Evolutionary conservation across 352 stramenopile species (phyloP), one percentile per base, ranked within the genome.

Genomic region (Phytopythium boreale): DNA sequence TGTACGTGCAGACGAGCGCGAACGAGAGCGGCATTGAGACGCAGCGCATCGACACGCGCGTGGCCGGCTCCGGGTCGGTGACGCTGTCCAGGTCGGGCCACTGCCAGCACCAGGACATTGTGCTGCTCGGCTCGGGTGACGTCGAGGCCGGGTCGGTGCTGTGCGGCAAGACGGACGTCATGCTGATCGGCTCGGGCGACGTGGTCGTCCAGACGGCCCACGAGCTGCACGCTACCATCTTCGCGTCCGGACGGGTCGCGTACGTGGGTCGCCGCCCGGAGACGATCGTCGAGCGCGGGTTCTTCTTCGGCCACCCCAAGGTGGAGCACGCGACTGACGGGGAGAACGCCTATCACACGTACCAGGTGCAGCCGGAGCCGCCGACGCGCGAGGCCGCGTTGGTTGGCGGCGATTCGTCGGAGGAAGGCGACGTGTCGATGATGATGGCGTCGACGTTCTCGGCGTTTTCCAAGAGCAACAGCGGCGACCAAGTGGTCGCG

Each of bases 111-210:
- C 71, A 84, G 59, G 66, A 67, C 37, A 68, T 84, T 37, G 51
- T 60, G 19, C 39, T 79, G 24, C 61, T 61, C 27, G 76, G 71
- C n/a, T 70, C 75, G 50, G 76, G 78, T 12, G 64, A 69, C 36
- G 62, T 87, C 51, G 69, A 75, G 20, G 39, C 75, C 2, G 78
- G 79, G 24, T 72, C 78, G 20, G 67, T 89, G 39, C 71, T 70
- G n/a, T 77, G 71, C 41, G 72, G 77, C 19, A 63, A 73, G 50
- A 70, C 76, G 7, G 64, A 74, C 27, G 63, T 87, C n/a, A 74
- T 51, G n/a, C 69, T 87, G 17, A 51, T 77, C 12, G 78, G 78
- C 43, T 70, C 59, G 41, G 78, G 78, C 20, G 56, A 78, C 62
- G 72, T 69, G 3, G 60, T 82, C 10, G 64, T 87, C 20, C 72